Conservation (phyloP, 495 filamentous ascomycete genomes). For the Opeltia flavorubescens region DNA sequence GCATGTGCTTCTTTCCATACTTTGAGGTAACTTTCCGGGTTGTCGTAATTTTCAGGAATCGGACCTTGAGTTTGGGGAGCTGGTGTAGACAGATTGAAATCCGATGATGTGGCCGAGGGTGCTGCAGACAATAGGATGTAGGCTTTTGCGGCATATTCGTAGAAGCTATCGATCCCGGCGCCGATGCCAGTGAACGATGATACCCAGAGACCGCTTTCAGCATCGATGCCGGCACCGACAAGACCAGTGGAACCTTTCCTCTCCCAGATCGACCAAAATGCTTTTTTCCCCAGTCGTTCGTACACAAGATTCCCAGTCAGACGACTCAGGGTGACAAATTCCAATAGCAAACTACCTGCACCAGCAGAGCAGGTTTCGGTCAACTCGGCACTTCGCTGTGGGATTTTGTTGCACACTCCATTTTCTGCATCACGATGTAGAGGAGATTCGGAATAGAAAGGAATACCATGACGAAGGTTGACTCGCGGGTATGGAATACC, state of each 20-base stretch:
- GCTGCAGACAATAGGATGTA: conserved; percentile 70
- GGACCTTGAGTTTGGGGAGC: conserved; percentile 54
- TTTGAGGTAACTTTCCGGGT: conserved; percentile 50
- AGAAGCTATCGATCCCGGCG: conserved; percentile 93
- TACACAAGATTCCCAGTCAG: conserved; percentile 77
- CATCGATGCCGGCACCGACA: conserved; percentile 86
- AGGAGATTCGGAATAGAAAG: conserved; percentile 74
- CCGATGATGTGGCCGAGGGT: neutral
- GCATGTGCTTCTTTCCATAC: conserved; percentile 79
- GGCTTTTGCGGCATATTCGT: conserved; percentile 92
- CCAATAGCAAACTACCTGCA: conserved; percentile 82
- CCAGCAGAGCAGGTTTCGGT: conserved; percentile 96
- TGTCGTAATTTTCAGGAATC: neutral
- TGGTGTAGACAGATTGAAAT: conserved; percentile 27
- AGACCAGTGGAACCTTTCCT: conserved; percentile 72
- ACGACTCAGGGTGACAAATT: conserved; percentile 81
- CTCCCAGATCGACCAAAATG: conserved; percentile 91
- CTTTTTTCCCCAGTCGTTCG: conserved; percentile 75
- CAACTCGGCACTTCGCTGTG: conserved; percentile 44
- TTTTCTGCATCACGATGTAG: conserved; percentile 35
- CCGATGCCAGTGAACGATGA: conserved; percentile 80
- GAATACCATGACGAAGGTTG: conserved; percentile 82
- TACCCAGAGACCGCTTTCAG: conserved; percentile 82
- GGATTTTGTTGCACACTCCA: conserved; percentile 24
- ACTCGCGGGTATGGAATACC: conserved; percentile 91